Conservation (phyloP, 208 protist genomes). For the Herpetomonas tarakana region DNA sequence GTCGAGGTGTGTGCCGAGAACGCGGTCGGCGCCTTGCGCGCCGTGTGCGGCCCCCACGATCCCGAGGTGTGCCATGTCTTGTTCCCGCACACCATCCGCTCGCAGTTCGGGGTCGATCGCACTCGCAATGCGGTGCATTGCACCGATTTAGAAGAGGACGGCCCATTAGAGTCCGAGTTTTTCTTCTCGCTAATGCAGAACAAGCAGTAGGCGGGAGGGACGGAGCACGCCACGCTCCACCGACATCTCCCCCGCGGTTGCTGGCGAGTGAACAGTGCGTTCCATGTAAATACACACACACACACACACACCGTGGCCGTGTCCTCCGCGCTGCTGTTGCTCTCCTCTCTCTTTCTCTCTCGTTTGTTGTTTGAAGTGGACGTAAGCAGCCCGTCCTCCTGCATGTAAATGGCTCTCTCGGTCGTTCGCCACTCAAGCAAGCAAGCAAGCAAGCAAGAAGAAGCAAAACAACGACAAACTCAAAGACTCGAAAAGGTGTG, state of each 20-base stretch:
- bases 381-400: too few species aligned
- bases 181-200: constrained; percentile 91
- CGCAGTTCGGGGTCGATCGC: constrained; percentile 87
- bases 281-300: not conserved
- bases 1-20: constrained; percentile 90
- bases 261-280: too few species aligned
- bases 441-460: too few species aligned
- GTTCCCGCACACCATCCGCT: constrained; percentile 92
- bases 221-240: not conserved
- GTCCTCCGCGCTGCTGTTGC: not conserved
- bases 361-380: too few species aligned
- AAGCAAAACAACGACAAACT: too few species aligned
- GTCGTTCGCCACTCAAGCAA: too few species aligned
- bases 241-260: not conserved
- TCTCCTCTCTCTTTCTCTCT: not conserved
- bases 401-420: too few species aligned
- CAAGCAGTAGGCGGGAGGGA: constrained; percentile 21
- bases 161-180: constrained; percentile 92
- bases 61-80: constrained; percentile 88
- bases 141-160: constrained; percentile 97
- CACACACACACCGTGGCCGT: not conserved
- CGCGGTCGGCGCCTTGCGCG: constrained; percentile 72
- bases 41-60: constrained; percentile 90
- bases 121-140: constrained; percentile 93
- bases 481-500: too few species aligned